Evolutionary conservation across 2,329 filamentous ascomycete genomes (phyloP), one percentile per base, ranked within the genome.

Genomic region (Aspergillus costaricaensis): DNA sequence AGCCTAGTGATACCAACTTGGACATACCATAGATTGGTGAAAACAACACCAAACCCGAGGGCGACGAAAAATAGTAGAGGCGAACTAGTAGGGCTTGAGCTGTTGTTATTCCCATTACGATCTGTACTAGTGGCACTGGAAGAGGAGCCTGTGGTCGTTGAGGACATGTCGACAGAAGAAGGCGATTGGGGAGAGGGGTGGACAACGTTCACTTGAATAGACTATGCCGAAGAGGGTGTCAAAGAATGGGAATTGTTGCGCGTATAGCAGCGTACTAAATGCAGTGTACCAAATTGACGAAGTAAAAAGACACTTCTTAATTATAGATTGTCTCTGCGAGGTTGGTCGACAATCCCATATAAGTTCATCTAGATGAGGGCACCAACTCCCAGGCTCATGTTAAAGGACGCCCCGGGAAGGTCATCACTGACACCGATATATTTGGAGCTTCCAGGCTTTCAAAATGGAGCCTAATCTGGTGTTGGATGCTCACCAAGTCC

Each of bases 11-110:
- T 47, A 64, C 23, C 19, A 25, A 17, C 43, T 32, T 62, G n/a
- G 64, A 77, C 90, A 81, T 84, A 98, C 95, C 95, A 99, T 77
- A 99, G 81, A 77, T 99, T 99, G 54, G 95, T 99, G 73, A 99
- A 99, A 48, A 99, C 95, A 19, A 99, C 95, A 69, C 95, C 95
- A 71, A 99, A 98, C 4, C 95, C 95, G 30, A 99, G 82, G 15
- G 95, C 94, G 59, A 98, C 92, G 75, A 98, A 97, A 80, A 98
- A 98, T 5, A 95, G 81, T 59, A 95, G 77, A 41, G 91, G 91
- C 39, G 90, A 92, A 73, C 85, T 91, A 48, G 87, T 89, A 38
- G 84, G 85, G 44, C 81, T 81, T 10, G 71, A 70, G 63, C 74
- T 75, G 50, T 72, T 71, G 57, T 71, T 71, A 23, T 74, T 74